A percentile compares a stretch with the other conserved stretches of the same genome.
phyloP scores from a whole-genome alignment of 2,329 filamentous ascomycete genomes.

The Hypoxylon sp. region DNA sequence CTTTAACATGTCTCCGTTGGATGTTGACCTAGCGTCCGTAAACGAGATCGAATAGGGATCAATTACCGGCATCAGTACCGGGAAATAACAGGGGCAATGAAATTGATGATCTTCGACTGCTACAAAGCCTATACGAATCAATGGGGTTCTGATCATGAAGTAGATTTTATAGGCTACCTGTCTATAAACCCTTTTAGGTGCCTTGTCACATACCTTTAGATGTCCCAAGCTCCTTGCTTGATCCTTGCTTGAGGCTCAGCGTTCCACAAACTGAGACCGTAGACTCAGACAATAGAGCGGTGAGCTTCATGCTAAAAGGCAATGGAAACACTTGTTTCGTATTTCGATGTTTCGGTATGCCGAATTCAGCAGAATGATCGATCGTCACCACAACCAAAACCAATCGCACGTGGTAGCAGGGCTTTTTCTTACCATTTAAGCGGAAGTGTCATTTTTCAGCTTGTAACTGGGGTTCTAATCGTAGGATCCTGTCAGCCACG shows the following conservation, averaged over 20 bases:
- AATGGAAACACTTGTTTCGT: not conserved
- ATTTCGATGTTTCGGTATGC: constrained; percentile 13
- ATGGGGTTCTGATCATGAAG: not conserved
- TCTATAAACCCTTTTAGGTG: not conserved
- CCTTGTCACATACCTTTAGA: constrained; percentile 12
- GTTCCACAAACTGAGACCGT: constrained; percentile 21
- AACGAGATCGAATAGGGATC: not conserved
- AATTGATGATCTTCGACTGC: constrained; percentile 18
- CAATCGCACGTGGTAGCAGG: constrained; percentile 12
- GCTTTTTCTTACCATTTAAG: not conserved
- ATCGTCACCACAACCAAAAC: constrained; percentile 8
- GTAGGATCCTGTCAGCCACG: constrained; percentile 15
- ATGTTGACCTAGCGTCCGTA: not conserved
- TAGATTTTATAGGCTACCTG: not conserved
- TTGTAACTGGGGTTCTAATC: constrained; percentile 7
- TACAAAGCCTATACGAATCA: not conserved
- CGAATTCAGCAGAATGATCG: constrained; percentile 15
- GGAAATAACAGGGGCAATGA: constrained; percentile 21
- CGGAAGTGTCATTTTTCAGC: constrained; percentile 9
- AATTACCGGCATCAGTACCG: not conserved
- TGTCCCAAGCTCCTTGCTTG: constrained; percentile 22
- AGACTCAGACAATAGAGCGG: constrained; percentile 19
- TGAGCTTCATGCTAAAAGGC: constrained; percentile 7
- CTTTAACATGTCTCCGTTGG: not conserved
- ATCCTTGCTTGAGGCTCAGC: constrained; percentile 33